Evolutionary conservation across 2,329 filamentous ascomycete species (phyloP).

Genomic region (Epichloe elymi): DNA sequence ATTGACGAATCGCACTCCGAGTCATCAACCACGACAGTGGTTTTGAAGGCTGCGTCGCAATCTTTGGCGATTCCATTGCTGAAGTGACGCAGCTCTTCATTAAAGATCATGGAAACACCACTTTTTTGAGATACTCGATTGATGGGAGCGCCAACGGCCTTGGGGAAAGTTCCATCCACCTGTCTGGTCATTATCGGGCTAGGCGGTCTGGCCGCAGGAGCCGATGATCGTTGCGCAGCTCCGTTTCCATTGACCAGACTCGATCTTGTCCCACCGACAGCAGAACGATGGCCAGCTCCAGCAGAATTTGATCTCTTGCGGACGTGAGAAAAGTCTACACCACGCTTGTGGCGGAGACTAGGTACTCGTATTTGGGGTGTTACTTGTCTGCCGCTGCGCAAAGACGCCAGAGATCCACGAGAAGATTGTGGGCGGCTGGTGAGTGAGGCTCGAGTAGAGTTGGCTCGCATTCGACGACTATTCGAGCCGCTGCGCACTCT

Average conservation of each 20-base stretch:
- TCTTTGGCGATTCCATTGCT: conserved; percentile 78
- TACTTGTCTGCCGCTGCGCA: conserved; percentile 32
- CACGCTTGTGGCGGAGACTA: conserved; percentile 34
- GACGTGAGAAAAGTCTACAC: conserved; percentile 40
- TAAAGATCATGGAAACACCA: conserved; percentile 28
- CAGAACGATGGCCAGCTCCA: conserved; percentile 8
- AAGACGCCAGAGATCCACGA: conserved; percentile 34
- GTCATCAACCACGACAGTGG: conserved; percentile 34
- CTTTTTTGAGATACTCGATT: conserved; percentile 6
- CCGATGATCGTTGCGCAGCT: conserved; percentile 10
- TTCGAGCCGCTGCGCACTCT: conserved; percentile 24
- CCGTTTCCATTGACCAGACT: conserved; percentile 8
- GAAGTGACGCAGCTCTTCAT: conserved; percentile 71
- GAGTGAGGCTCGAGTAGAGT: conserved; percentile 16
- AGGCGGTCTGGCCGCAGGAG: conserved; percentile 9
- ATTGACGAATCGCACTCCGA: conserved; percentile 20
- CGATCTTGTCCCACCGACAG: conserved; percentile 8
- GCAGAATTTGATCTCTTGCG: conserved; percentile 26
- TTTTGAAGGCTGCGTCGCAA: conserved; percentile 85
- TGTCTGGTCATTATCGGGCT: conserved; percentile 18
- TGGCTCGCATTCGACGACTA: conserved; percentile 16
- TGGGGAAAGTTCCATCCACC: conserved; percentile 13
- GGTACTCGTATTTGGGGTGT: conserved; percentile 28
- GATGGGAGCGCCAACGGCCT: conserved; percentile 12
- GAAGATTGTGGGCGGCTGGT: conserved; percentile 20